phyloP scores from a whole-genome alignment of 2,329 filamentous ascomycete species.

The Botrytis porri region DNA sequence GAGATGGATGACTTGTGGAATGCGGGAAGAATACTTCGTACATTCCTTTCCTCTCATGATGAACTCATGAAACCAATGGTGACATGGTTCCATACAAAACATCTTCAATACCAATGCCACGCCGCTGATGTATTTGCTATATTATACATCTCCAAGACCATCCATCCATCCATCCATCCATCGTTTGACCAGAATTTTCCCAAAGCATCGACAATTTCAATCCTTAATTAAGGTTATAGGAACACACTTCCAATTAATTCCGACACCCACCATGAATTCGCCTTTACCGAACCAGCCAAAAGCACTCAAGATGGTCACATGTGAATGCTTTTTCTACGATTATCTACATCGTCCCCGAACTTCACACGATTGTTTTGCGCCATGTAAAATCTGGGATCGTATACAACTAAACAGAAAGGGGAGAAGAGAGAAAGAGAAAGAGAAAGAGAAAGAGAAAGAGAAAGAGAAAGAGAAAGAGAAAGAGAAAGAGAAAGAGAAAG shows the following conservation, averaged over 20 bases:
- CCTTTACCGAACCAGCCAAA: conserved; percentile 10
- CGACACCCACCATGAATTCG: background rate
- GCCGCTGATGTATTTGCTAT: background rate
- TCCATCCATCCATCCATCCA: background rate
- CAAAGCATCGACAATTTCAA: background rate
- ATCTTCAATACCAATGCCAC: background rate
- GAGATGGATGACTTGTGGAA: background rate
- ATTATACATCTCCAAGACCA: background rate
- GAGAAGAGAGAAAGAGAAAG: background rate
- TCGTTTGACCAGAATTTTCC: background rate
- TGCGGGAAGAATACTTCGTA: background rate
- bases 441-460: background rate
- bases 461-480: background rate
- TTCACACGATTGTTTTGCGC: background rate
- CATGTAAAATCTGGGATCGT: background rate
- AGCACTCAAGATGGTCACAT: conserved; percentile 13
- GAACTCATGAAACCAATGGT: background rate
- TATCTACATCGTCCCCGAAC: background rate
- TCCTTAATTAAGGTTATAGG: background rate
- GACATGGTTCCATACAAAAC: too few relatives aligned
- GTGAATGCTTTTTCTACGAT: conserved; percentile 3
- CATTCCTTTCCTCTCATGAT: background rate
- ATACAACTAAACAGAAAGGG: background rate
- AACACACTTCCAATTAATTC: background rate
- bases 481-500: background rate